Percentiles rank a stretch among this genome's conserved stretches.
These are phyloP conservation scores for Pseudomicrostroma phylloplanum DNA, from an alignment of 1,284 basidiomycete genomes.

Conservation along the genomic window DNA sequence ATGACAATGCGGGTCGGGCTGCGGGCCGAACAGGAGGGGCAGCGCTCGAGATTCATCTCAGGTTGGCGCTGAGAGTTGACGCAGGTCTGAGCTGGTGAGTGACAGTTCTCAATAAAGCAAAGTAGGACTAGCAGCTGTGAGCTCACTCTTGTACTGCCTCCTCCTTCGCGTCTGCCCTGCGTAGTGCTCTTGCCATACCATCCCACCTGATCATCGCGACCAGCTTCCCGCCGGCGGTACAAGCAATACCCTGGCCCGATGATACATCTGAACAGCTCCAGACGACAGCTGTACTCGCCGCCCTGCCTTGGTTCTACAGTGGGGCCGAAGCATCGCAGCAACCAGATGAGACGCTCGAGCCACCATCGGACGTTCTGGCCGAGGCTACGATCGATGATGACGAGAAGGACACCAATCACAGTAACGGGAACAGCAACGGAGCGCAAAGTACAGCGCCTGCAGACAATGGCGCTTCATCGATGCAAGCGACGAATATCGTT, in stretches of 20 bases:
- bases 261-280: conserved; percentile 23
- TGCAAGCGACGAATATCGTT: conserved; percentile 13
- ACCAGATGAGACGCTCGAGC: too few relatives aligned
- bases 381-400: too few relatives aligned
- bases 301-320: neutral
- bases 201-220: conserved; percentile 44
- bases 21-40: conserved; percentile 7
- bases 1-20: too few relatives aligned
- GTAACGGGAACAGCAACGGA: too few relatives aligned
- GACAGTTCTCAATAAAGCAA: too few relatives aligned
- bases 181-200: conserved; percentile 8
- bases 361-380: too few relatives aligned
- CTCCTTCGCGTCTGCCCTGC: too few relatives aligned
- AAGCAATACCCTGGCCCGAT: conserved; percentile 46
- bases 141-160: too few relatives aligned
- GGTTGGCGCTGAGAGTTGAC: conserved; percentile 39
- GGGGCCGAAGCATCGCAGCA: neutral
- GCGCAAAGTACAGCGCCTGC: too few relatives aligned
- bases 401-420: too few relatives aligned
- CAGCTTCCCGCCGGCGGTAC: conserved; percentile 35
- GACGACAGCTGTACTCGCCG: neutral
- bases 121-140: too few relatives aligned
- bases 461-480: neutral
- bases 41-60: conserved; percentile 29
- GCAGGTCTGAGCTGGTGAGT: conserved; percentile 31